Evolutionary conservation across 140 eudicot species (phyloP).

Genomic region (Ambrosia hybrid): DNA sequence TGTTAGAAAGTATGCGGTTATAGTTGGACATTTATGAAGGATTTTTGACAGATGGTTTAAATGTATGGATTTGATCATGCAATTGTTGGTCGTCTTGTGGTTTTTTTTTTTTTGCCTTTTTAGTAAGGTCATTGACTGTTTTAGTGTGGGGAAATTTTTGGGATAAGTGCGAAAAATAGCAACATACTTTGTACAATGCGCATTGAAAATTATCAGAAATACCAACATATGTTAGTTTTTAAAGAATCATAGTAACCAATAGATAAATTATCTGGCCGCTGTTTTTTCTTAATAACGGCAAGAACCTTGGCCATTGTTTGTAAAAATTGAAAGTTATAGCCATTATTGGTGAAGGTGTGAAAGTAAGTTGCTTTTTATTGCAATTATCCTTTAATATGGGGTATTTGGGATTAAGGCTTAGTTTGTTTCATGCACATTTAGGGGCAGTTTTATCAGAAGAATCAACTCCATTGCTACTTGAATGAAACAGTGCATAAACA

Average conservation of each 20-base stretch:
- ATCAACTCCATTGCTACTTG: slow-evolving; percentile 36
- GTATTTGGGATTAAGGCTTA: slow-evolving; percentile 24
- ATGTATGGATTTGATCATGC: neutral
- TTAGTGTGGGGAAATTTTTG: neutral
- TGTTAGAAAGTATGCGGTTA: neutral
- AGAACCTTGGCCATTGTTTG: too few relatives aligned
- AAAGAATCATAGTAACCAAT: too few relatives aligned
- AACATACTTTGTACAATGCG: neutral
- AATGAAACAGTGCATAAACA: slow-evolving; percentile 25
- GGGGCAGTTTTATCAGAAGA: slow-evolving; percentile 33
- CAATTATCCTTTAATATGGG: neutral
- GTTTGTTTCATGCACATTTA: slow-evolving; percentile 33
- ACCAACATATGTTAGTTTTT: too few relatives aligned
- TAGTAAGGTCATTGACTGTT: neutral
- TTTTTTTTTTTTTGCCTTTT: neutral
- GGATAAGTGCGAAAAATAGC: slow-evolving; percentile 1
- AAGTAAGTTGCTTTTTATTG: neutral
- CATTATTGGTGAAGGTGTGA: too few relatives aligned
- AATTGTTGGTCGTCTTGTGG: neutral
- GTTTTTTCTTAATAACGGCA: too few relatives aligned
- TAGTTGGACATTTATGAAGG: slow-evolving; percentile 8
- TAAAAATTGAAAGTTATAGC: neutral
- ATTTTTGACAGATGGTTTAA: neutral
- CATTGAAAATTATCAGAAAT: too few relatives aligned
- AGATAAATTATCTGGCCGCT: too few relatives aligned